Evolutionary conservation across 768 basidiomycete genomes (phyloP), one percentile per base, ranked within the genome.

Genomic region (Boletales sp.): DNA sequence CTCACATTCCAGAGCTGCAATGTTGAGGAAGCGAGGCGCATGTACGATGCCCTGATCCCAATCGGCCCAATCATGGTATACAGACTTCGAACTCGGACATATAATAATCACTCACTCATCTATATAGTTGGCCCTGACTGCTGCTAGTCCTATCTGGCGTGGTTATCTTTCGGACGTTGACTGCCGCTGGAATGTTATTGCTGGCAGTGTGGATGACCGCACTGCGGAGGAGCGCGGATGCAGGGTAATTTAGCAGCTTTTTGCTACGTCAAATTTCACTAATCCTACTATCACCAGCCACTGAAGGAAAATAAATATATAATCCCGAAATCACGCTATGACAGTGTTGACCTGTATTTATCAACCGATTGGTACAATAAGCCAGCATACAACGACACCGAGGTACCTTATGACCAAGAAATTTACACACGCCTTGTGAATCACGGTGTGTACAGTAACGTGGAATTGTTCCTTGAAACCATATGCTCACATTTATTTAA

Each of bases 181-280:
- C 72, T 97, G 91, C 62, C 83, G 97, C 38, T 99, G 97, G 97
- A 91, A 97, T 61, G 97, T 99, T 10, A 97, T 99, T 55, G 89
- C 97, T 10, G 97, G 90, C n/a, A 93, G 92, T 61, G 97, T 99
- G 0, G 97, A 99, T 62, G 95, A 98, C 69, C 83, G 97, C 45
- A 98, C 94, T 13, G 83, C 87, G 54, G 95, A 97, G 66, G 97
- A 99, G 68, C 83, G 95, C 50, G 94, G 94, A 6, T 55, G 87
- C 24, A 29, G 10, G 40, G 52, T 89, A 87, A 79, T 91, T 89
- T 6, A 17, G 49, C 14, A 5, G 50, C 50, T 51, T 53, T 47
- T 50, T 38, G 36, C 47, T 30, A 45, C 39, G 30, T 47, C 45
- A 45, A 44, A 39, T 6, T 40, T 44, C 27, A 11, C 44, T 56